Percentiles rank a stretch among this genome's conserved stretches.
Conservation (phyloP, 352 stramenopile genomes). For the Globisporangium abappressorium region DNA sequence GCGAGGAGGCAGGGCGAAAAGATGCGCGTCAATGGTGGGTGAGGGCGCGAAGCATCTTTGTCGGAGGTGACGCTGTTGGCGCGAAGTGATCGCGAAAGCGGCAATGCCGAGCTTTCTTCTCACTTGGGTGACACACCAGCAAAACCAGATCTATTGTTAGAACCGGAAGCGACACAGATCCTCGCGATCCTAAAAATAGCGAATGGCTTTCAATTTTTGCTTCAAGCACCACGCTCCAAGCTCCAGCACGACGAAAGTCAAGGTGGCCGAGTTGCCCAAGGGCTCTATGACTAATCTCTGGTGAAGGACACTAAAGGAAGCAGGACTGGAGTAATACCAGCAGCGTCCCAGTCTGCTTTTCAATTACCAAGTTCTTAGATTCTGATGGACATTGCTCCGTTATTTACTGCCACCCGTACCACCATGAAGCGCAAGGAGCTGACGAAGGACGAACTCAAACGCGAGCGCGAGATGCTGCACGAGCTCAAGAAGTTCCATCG, state of each 20-base stretch:
- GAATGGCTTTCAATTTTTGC: not conserved
- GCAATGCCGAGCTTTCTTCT: not conserved
- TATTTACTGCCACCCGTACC: not conserved
- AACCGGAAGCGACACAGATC: not conserved
- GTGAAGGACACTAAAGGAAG: not conserved
- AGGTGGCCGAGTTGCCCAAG: not conserved
- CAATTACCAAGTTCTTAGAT: not conserved
- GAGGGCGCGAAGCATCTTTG: not conserved
- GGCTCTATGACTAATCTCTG: not conserved
- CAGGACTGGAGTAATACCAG: not conserved
- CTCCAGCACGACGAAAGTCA: not conserved
- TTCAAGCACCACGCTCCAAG: not conserved
- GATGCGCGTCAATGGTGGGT: not conserved
- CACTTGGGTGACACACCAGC: not conserved
- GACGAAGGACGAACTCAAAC: conserved; percentile 19
- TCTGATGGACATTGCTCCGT: not conserved
- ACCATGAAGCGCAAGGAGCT: conserved; percentile 11
- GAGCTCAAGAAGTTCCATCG: conserved; percentile 71
- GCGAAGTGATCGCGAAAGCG: not conserved
- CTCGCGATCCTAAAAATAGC: not conserved
- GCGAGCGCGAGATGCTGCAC: conserved; percentile 65
- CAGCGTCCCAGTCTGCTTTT: not conserved
- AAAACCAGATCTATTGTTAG: not conserved
- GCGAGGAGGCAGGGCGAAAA: not conserved
- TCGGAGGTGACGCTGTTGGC: not conserved